Percentiles rank a stretch among this genome's conserved stretches.
These are phyloP conservation scores for Magnolia sinica DNA, from an alignment of 164 flowering plant species.

Conservation along the genomic window DNA sequence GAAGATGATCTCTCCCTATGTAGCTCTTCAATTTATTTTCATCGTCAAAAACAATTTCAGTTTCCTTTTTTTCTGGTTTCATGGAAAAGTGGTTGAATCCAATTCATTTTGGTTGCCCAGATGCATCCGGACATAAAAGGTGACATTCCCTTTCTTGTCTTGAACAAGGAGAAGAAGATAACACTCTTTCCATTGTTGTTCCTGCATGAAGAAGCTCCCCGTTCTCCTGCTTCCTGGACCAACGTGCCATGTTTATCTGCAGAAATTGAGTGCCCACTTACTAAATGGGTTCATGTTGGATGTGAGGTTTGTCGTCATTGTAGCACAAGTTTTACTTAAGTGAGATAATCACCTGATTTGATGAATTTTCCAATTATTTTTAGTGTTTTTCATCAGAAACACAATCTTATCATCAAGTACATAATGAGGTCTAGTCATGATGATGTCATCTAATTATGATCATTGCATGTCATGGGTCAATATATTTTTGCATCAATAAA, in stretches of 20 bases:
- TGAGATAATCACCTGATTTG: not conserved
- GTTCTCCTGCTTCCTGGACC: constrained; percentile 20
- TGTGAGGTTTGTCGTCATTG: constrained; percentile 51
- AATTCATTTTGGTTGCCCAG: constrained; percentile 18
- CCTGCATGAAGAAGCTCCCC: constrained; percentile 41
- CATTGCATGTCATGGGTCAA: not conserved
- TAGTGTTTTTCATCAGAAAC: not conserved
- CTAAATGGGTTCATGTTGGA: constrained; percentile 78
- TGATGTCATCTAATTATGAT: not conserved
- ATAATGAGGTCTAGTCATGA: too few species aligned
- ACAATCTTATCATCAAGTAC: not conserved
- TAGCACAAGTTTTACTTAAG: constrained; percentile 6
- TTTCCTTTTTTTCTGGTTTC: not conserved
- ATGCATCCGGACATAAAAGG: constrained; percentile 20
- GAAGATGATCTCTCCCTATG: not conserved
- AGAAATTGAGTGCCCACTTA: constrained; percentile 37
- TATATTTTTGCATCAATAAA: not conserved
- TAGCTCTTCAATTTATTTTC: not conserved
- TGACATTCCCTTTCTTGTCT: constrained; percentile 42
- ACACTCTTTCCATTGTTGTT: constrained; percentile 35
- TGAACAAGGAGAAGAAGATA: constrained; percentile 45
- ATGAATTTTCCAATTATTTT: not conserved
- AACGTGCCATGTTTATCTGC: constrained; percentile 33
- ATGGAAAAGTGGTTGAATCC: not conserved
- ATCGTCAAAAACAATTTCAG: not conserved